Evolutionary conservation across 352 stramenopile genomes (phyloP), one percentile per base, ranked within the genome.

Genomic region (Pythium insidiosum): DNA sequence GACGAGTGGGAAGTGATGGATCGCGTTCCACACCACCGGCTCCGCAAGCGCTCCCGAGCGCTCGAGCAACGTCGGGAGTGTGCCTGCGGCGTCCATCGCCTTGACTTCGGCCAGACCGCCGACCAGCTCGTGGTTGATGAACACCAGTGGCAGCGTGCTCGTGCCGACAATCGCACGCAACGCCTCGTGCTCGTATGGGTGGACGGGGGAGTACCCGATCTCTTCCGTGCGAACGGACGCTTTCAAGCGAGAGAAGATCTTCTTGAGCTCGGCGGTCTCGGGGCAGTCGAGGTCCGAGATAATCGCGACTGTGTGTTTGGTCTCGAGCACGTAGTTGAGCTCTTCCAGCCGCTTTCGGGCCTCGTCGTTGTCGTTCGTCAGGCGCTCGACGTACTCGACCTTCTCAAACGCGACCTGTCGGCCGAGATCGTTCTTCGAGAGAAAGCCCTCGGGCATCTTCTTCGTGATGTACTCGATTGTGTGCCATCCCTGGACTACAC

Each of bases 91-190:
- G 19, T 86, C 61, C 31, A 97, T 72, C n/a, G 61, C 73, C 56
- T 97, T 87, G 20, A 94, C 85, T 48, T 97, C 86, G 55, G 96
- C 87, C 46, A 97, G 87, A 37, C 96, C 94, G 39, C 95, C 95
- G 25, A 98, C 55, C 58, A 94, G 87, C 53, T 96, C 76, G 50
- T 89, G 74, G 38, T 94, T 88, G 20, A 99, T 82, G 64, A 97
- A 99, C 26, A 99, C 91, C 57, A 98, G 95, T 0, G 97, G 96
- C 13, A 99, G 81, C 19, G 69, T 88, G 36, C 74, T 68, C 42
- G 92, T 91, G 11, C 91, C 94, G 4, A 91, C 97, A 23, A 98
- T 69, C 20, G 80, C 66, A 13, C 81, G 47, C 1, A 99, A 67
- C 9, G 77, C 87, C 29, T 74, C 78, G 24, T 74, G 57, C 33